phyloP scores from a whole-genome alignment of 2,329 filamentous ascomycete genomes.

The Sporothrix euskadiensis region DNA sequence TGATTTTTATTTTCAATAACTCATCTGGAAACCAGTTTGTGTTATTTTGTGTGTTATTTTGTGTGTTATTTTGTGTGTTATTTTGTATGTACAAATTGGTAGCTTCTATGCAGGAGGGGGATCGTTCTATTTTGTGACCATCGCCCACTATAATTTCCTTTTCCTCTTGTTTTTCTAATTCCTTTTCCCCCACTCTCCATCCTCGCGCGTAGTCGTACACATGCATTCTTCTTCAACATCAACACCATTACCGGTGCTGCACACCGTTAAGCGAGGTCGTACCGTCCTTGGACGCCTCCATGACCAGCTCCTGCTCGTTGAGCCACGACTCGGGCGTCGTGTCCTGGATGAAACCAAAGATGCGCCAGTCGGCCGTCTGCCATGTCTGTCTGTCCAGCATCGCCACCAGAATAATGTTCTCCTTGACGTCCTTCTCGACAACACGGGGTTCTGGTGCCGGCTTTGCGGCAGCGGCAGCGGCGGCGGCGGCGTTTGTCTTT shows the following conservation, averaged over 20 bases:
- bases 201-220: background rate
- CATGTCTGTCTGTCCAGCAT: slow-evolving; percentile 49
- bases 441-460: slow-evolving; percentile 44
- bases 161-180: background rate
- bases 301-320: slow-evolving; percentile 34
- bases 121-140: background rate
- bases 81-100: slow-evolving; percentile 9
- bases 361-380: slow-evolving; percentile 56
- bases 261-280: background rate
- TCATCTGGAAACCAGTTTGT: background rate
- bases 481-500: background rate
- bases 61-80: background rate
- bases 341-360: slow-evolving; percentile 64
- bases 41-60: background rate
- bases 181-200: background rate
- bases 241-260: background rate
- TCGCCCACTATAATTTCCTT: too few relatives aligned
- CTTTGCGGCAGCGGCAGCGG: slow-evolving; percentile 34
- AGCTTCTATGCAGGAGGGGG: slow-evolving; percentile 3
- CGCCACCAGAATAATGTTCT: slow-evolving; percentile 65
- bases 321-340: slow-evolving; percentile 50
- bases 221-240: background rate
- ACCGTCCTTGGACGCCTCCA: slow-evolving; percentile 18
- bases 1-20: background rate
- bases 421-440: slow-evolving; percentile 56